A percentile compares a stretch with the other conserved stretches of the same genome.
phyloP scores from a whole-genome alignment of 257 asterid species.

The Solanum lycopersicoides region DNA sequence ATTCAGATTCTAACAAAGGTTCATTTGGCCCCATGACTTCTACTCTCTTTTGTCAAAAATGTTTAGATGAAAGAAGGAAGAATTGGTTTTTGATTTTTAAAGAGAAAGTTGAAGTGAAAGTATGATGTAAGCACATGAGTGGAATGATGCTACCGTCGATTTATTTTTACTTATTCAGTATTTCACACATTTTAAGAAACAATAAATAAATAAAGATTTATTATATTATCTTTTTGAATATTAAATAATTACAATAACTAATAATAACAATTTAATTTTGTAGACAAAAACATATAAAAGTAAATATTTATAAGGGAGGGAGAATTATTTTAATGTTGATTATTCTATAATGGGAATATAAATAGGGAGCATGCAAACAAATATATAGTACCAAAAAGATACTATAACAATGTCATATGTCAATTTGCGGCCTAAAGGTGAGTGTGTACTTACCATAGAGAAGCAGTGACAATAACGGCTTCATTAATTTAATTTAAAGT shows the following conservation, averaged over 20 bases:
- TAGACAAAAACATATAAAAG: not conserved
- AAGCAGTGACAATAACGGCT: not conserved
- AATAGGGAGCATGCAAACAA: not conserved
- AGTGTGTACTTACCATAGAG: not conserved
- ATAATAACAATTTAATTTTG: too few species aligned
- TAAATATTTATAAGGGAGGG: not conserved
- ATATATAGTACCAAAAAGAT: not conserved
- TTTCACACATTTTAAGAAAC: not conserved
- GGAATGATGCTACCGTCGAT: not conserved
- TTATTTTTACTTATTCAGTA: too few species aligned
- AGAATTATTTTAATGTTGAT: not conserved
- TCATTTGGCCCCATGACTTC: not conserved
- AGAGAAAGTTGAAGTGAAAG: not conserved
- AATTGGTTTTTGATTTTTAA: not conserved
- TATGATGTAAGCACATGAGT: not conserved
- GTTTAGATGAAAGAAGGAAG: not conserved
- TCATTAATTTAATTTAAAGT: not conserved
- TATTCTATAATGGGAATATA: not conserved
- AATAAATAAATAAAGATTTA: too few species aligned
- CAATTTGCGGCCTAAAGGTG: not conserved
- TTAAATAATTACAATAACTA: too few species aligned
- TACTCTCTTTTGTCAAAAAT: not conserved
- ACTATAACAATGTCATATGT: not conserved
- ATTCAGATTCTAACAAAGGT: not conserved
- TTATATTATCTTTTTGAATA: not conserved